Evolutionary conservation across 2,329 filamentous ascomycete species (phyloP), one percentile per base, ranked within the genome.

Genomic region (Talaromyces marneffei): DNA sequence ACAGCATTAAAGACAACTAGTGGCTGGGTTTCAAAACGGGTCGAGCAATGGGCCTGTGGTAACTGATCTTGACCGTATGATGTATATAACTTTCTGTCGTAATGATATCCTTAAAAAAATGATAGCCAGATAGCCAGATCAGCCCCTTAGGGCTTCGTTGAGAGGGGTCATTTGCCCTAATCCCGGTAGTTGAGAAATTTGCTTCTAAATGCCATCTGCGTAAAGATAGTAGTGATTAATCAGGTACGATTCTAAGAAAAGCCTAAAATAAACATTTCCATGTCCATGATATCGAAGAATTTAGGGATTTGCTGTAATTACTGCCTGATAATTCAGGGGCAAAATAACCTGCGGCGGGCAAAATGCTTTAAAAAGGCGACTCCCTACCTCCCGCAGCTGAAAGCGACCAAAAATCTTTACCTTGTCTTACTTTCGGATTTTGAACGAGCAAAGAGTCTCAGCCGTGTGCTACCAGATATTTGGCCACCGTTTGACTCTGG

Each of bases 1-100:
- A 70, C 65, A n/a, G 59, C 52, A 6, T 57, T 70, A 18, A 66
- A 66, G 23, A 66, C 66, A 39, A 67, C 65, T 7, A 70, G 68
- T 57, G 68, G 68, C 14, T 70, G 68, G 68, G 42, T 70, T 42
- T 20, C 59, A 44, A 52, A 40, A 20, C 59, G 59, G 10, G 42
- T 61, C 18, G 35, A 61, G 12, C 40, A 50, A 39, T 61, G 59
- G 59, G 20, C 42, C 4, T 61, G 59, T 33, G 40, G 20, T 20
- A 23, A 18, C 10, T 55, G n/a, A 55, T 10, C 0, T n/a, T 25
- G 4, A 27, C n/a, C 18, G 16, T 48, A 29, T 33, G 3, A 2
- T 12, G 9, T 18, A 12, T 27, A 48, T 27, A 48, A 14, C 8
- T 7, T 27, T 27, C n/a, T 5, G 16, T 50, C 18, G 20, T 31